Conservation (phyloP, 306 rosid species). For the Acacia confusa region DNA sequence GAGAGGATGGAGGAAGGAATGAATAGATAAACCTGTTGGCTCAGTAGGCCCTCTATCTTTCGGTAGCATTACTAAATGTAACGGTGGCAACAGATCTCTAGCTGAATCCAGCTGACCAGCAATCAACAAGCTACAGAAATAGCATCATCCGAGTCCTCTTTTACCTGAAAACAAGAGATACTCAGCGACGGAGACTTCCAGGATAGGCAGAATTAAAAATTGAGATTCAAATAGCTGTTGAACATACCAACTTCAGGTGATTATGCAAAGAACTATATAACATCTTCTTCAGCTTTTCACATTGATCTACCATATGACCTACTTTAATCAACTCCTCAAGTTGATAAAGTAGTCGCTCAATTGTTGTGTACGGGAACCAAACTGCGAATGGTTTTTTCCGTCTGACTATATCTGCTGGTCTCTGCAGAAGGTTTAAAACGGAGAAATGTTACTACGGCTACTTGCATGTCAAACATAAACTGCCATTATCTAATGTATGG, state of each 20-base stretch:
- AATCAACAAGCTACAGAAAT: slow-evolving; percentile 43
- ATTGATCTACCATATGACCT: slow-evolving; percentile 89
- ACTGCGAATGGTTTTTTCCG: slow-evolving; percentile 79
- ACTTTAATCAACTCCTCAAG: slow-evolving; percentile 66
- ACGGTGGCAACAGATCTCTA: neutral
- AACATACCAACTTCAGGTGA: slow-evolving; percentile 69
- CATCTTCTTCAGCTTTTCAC: slow-evolving; percentile 65
- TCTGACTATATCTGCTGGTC: slow-evolving; percentile 65
- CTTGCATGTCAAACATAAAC: slow-evolving; percentile 6
- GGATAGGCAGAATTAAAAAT: neutral
- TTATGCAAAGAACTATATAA: slow-evolving; percentile 61
- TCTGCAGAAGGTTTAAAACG: slow-evolving; percentile 49
- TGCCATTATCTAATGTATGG: neutral
- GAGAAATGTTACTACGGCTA: neutral
- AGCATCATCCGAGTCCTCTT: slow-evolving; percentile 59
- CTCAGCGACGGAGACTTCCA: slow-evolving; percentile 1
- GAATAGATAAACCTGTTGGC: slow-evolving; percentile 29
- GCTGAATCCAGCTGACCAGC: neutral
- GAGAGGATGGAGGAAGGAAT: slow-evolving; percentile 4
- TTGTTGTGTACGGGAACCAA: slow-evolving; percentile 86
- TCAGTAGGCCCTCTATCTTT: neutral
- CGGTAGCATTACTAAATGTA: neutral
- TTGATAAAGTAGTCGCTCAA: slow-evolving; percentile 68
- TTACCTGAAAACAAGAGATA: slow-evolving; percentile 51
- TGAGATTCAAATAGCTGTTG: neutral